A percentile compares a stretch with the other conserved stretches of the same genome.
phyloP scores from a whole-genome alignment of 2,329 filamentous ascomycete species.

The Sarocladium kiliense region DNA sequence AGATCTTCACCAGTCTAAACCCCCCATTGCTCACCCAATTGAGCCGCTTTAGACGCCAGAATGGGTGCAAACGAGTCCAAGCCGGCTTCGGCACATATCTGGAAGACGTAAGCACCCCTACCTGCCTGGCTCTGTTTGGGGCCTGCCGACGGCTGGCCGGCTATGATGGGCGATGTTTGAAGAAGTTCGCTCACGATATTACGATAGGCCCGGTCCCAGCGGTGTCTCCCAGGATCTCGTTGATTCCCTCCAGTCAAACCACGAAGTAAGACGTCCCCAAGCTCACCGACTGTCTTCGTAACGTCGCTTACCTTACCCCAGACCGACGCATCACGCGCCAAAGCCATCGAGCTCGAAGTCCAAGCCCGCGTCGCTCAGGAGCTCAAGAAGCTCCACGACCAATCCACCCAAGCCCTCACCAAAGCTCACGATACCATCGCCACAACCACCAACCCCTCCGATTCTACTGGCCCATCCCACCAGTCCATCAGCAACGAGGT shows the following conservation, averaged over 20 bases:
- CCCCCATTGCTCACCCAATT: constrained; percentile 15
- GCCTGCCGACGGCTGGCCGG: neutral
- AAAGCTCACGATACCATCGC: constrained; percentile 62
- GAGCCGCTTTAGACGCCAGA: constrained; percentile 15
- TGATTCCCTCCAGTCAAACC: constrained; percentile 75
- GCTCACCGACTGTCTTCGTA: too few relatives aligned
- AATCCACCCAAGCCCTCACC: constrained; percentile 64
- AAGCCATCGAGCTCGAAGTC: constrained; percentile 79
- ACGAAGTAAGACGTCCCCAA: constrained; percentile 76
- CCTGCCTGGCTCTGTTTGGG: neutral
- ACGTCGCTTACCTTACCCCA: too few relatives aligned
- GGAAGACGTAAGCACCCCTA: constrained; percentile 47
- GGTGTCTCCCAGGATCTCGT: constrained; percentile 74
- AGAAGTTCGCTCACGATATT: constrained; percentile 13
- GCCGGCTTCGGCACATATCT: constrained; percentile 38
- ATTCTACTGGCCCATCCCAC: constrained; percentile 28
- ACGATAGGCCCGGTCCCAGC: constrained; percentile 38
- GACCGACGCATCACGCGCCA: constrained; percentile 84
- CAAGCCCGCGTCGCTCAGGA: constrained; percentile 82
- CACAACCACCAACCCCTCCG: constrained; percentile 53
- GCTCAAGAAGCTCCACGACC: constrained; percentile 71
- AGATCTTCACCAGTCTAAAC: neutral
- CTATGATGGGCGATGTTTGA: constrained; percentile 1
- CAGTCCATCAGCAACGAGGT: constrained; percentile 56
- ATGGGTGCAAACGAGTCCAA: constrained; percentile 57